These are phyloP conservation scores for Lactarius deliciosus DNA, from an alignment of 768 basidiomycete species.

Conservation along the genomic window DNA sequence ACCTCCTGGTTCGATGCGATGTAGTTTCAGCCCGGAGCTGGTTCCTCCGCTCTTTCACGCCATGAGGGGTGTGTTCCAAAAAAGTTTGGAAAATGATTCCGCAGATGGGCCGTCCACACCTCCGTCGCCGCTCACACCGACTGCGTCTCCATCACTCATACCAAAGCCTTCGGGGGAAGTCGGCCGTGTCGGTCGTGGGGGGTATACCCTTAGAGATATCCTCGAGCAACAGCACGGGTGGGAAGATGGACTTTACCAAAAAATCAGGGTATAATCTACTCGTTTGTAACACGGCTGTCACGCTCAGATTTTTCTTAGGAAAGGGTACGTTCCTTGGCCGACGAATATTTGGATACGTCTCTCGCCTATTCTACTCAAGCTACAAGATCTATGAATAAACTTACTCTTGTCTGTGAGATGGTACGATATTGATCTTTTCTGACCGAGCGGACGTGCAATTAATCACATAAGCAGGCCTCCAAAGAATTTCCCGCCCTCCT, in stretches of 20 bases:
- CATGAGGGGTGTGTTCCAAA: constrained; percentile 1
- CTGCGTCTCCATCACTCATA: not conserved
- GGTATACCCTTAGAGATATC: not conserved
- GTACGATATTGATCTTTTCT: not conserved
- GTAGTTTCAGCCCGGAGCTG: not conserved
- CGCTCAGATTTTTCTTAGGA: not conserved
- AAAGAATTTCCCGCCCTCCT: not conserved
- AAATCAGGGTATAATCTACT: not conserved
- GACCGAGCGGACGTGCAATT: not conserved
- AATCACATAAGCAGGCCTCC: not conserved
- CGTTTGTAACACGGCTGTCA: not conserved
- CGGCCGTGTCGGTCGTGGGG: not conserved
- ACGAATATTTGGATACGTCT: constrained; percentile 2
- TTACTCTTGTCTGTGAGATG: not conserved
- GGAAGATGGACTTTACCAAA: constrained; percentile 3
- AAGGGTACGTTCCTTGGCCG: not conserved
- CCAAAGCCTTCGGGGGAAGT: constrained; percentile 7
- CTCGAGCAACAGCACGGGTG: not conserved
- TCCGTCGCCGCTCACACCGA: constrained; percentile 1
- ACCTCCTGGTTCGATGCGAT: not conserved
- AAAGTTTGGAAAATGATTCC: not conserved
- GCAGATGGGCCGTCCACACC: not conserved
- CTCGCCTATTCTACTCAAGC: not conserved
- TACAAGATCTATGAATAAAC: not conserved
- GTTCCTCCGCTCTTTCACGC: not conserved